Evolutionary conservation across 2,329 filamentous ascomycete species (phyloP), one percentile per base, ranked within the genome.

Genomic region (Teratosphaeria epicoccoides): DNA sequence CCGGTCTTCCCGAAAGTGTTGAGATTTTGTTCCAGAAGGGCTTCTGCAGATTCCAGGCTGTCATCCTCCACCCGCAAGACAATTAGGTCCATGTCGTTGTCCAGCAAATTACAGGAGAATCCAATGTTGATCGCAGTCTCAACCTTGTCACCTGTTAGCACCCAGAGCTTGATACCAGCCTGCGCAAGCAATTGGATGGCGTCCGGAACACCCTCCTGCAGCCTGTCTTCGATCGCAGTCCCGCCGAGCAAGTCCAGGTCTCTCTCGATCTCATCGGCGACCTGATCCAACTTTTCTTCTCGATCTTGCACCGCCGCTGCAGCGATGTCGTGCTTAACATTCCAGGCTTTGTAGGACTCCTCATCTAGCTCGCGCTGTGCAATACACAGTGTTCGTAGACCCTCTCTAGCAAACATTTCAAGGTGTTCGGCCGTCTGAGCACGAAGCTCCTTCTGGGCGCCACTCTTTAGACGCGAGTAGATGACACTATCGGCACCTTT

Each of bases 51-150:
- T 11, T 76, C 73, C 9, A 85, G 60, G 52, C 76, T 78, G 71
- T 89, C 84, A 57, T 95, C 88, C 1, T 87, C 80, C 25, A 93
- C 78, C 66, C 94, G 94, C 61, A 98, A 77, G 47, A 95, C 82
- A 57, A 98, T 87, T 55, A 98, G 75, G 60, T 98, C 93, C 93
- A 98, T 96, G 60, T 95, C 88, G 69, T 96, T 98, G 71, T 91
- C 89, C 51, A 98, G 80, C 26, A 98, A 77, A 62, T 98, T 98
- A 75, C 94, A 98, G 10, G 94, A 98, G 71, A 97, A 98, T 2
- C 93, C 93, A 66, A 98, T 98, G 72, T 98, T 98, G 81, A 98
- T 98, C 52, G 94, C 93, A 23, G 93, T 98, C 72, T 98, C 93
- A 26, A 97, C 91, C 71, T 97, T 98, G 76, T 98, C 93, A 57